A percentile compares a stretch with the other conserved stretches of the same genome.
Evolutionary conservation across 305 asterid genomes (phyloP).

Genomic region (Solanum hybrid): DNA sequence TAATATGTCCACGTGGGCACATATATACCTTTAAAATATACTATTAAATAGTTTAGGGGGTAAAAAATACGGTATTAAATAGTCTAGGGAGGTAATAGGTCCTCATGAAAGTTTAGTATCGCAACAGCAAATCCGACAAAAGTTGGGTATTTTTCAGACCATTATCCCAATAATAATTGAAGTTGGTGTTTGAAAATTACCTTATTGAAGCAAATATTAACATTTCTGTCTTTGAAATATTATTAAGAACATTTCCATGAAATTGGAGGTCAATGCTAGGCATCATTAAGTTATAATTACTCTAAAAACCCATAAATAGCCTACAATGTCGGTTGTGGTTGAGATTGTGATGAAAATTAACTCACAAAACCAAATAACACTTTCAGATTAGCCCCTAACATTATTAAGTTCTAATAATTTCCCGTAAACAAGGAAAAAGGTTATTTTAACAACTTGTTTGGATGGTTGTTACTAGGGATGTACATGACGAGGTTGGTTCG

Average conservation of each 20-base stretch:
- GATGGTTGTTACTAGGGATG: too few relatives aligned
- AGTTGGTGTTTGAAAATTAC: background rate
- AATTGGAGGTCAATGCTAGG: background rate
- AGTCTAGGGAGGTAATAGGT: too few relatives aligned
- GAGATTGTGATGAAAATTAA: background rate
- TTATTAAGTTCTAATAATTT: background rate
- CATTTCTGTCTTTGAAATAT: background rate
- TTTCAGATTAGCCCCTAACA: background rate
- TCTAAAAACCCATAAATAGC: background rate
- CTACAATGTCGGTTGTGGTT: background rate
- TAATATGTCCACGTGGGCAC: too few relatives aligned
- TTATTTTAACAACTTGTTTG: too few relatives aligned
- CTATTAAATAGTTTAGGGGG: too few relatives aligned
- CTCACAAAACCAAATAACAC: background rate
- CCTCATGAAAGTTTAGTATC: too few relatives aligned
- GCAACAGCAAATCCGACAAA: too few relatives aligned
- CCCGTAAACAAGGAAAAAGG: background rate
- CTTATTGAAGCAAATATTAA: background rate
- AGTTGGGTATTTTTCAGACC: too few relatives aligned
- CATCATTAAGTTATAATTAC: background rate
- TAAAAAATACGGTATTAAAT: too few relatives aligned
- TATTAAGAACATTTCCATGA: background rate
- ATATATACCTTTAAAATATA: too few relatives aligned
- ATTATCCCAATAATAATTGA: background rate
- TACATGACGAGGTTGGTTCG: too few relatives aligned